Evolutionary conservation across 1,284 basidiomycete species (phyloP), one percentile per base, ranked within the genome.

Genomic region (Puccinia triticina): DNA sequence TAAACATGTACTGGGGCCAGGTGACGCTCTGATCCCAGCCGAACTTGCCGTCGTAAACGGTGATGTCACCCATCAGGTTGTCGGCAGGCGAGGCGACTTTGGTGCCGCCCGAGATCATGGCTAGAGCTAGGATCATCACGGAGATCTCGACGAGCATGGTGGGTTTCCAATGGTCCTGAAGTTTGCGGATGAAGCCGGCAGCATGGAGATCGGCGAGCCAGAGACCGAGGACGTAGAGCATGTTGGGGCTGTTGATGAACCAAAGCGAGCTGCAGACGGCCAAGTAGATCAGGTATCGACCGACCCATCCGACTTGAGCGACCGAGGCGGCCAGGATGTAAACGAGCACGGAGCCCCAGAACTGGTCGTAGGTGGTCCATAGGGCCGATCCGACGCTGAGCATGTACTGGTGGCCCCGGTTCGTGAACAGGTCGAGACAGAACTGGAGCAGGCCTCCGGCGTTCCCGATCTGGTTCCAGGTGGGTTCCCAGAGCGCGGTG

Each of bases 311-410:
- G 32, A 88, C 83, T 74, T 86, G 86, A 61, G 87, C 87, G 66
- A 87, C 84, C 61, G 86, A 86, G 16, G 86, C 86, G 83, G 87
- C 85, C 64, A 88, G 84, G 84, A 88, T 87, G 78, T 88, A 86
- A 79, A 87, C 87, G 77, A 87, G 85, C 67, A 88, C 85, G 79
- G 87, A 87, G 18, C 88, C 88, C 88, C 88, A 88, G 77, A 88
- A 86, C 84, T 88, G 88, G 67, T 88, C 87, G 83, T 87, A 87
- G 3, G 87, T 88, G 21, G 88, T 86, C 87, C 88, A 88, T 11
- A 88, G 85, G 73, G 87, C 87, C 61, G 87, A 87, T n/a, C 86
- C 86, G 67, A 86, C 84, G 73, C 84, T 84, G 76, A 88, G 86
- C 86, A 88, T 88, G 84, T 87, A 87, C 83, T 86, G 84, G 80